Conservation (phyloP, 129 eudicot species). For the Pseudognaphalium luteoalbum region DNA sequence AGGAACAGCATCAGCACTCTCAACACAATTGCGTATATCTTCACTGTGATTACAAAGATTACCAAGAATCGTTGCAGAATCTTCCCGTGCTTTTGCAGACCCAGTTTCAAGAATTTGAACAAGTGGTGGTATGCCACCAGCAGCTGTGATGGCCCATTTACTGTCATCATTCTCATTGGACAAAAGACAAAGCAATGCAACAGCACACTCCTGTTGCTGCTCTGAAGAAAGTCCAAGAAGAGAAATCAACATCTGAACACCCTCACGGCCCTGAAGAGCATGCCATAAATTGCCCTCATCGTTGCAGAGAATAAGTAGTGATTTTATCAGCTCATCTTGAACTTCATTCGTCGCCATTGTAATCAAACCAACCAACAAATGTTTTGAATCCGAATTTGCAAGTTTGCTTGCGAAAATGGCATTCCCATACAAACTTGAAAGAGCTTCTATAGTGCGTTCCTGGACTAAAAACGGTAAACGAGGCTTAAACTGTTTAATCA, state of each 20-base stretch:
- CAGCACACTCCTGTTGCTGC: slow-evolving; percentile 99
- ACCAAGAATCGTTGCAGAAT: slow-evolving; percentile 92
- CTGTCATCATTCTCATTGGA: slow-evolving; percentile 94
- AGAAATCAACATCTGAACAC: slow-evolving; percentile 91
- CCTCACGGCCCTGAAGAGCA: slow-evolving; percentile 99
- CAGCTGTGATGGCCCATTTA: slow-evolving; percentile 99
- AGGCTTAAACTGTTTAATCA: slow-evolving; percentile 76
- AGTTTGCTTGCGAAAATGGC: slow-evolving; percentile 67
- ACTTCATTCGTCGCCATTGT: slow-evolving; percentile 96
- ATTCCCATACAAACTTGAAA: slow-evolving; percentile 95
- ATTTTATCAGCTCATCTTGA: slow-evolving; percentile 91
- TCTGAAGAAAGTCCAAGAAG: slow-evolving; percentile 98
- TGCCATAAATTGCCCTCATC: slow-evolving; percentile 84
- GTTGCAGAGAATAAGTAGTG: slow-evolving; percentile 79
- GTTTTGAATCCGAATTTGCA: slow-evolving; percentile 82
- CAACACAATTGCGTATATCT: slow-evolving; percentile 97
- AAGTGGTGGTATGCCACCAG: slow-evolving; percentile 99
- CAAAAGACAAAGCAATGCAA: slow-evolving; percentile 89
- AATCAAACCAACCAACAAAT: slow-evolving; percentile 89
- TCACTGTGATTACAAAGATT: slow-evolving; percentile 99
- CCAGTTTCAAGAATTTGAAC: slow-evolving; percentile 98
- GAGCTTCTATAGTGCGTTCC: slow-evolving; percentile 98
- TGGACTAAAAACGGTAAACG: slow-evolving; percentile 80
- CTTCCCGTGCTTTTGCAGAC: slow-evolving; percentile 96
- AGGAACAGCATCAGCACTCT: slow-evolving; percentile 99